Evolutionary conservation across 805 yeast genomes (phyloP).

Genomic region (Diddensiella santjacobensis): DNA sequence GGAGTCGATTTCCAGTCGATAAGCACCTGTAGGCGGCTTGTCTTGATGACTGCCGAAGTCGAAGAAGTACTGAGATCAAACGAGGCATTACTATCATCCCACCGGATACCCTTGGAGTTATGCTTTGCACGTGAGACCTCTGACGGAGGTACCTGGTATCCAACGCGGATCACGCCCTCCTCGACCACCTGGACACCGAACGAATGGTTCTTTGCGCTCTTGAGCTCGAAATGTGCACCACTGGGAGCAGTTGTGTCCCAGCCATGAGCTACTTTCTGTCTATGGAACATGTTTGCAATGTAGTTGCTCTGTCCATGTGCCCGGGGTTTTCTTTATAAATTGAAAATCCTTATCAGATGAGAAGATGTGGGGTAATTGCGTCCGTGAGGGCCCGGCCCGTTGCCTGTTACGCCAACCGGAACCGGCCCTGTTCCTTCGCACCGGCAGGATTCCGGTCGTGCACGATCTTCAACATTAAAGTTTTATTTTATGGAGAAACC

Average conservation of each 20-base stretch:
- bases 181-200: constrained; percentile 9
- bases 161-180: constrained; percentile 10
- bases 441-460: too few relatives aligned
- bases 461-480: too few relatives aligned
- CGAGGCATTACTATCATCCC: background rate
- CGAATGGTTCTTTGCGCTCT: background rate
- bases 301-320: too few relatives aligned
- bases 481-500: too few relatives aligned
- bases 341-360: too few relatives aligned
- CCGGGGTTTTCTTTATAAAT: too few relatives aligned
- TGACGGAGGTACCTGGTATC: constrained; percentile 4
- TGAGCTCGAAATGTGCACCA: background rate
- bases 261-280: constrained; percentile 4
- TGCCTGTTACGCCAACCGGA: too few relatives aligned
- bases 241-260: background rate
- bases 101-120: background rate
- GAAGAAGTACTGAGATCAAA: background rate
- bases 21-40: background rate
- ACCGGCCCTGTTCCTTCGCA: too few relatives aligned
- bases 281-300: constrained; percentile 1
- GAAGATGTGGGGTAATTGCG: too few relatives aligned
- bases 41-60: background rate
- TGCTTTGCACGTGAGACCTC: background rate
- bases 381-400: too few relatives aligned
- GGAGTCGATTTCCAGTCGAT: constrained; percentile 7